Evolutionary conservation across 2,329 filamentous ascomycete species (phyloP), one percentile per base, ranked within the genome.

Genomic region (Talaromyces pinophilus): DNA sequence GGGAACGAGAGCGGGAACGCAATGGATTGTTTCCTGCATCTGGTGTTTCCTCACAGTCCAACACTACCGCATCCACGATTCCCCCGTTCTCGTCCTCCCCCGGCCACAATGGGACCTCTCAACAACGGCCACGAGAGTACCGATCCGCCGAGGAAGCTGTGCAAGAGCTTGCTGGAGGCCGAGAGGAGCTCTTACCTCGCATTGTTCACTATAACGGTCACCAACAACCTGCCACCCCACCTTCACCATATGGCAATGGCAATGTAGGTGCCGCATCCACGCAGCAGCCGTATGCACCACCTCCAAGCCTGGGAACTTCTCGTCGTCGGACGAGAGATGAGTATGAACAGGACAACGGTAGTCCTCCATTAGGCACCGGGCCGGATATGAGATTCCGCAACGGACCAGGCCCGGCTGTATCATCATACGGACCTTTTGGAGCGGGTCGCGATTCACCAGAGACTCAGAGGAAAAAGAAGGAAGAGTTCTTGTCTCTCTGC

Each of bases 71-170:
- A 1, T 89, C 86, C 68, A 84, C 85, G 33, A 85, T 89, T 60
- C 89, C 87, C 0, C 89, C 91, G 1, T 82, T 95, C 65, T 87
- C 92, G 0, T 96, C 93, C 1, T 93, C 93, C 1, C 88, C 89
- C 84, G 64, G 78, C 63, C 71, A 79, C 30, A 60, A 50, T 35
- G 54, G 59, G 67, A 70, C 72, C 65, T 63, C 83, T 82, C 83
- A 87, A 28, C 85, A 77, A 62, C 88, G 94, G 67, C 84, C 89
- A 11, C 87, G 94, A 66, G 95, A 98, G 75, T 98, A 96, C 80
- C 91, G 93, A 73, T 97, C 94, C 3, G 95, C 95, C 13, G 95
- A 99, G 77, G 95, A 99, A 76, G 95, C 92, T 2, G 93, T 98
- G 67, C 91, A 92, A 66, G 92, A 95, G 70, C 81, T 99, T 69